phyloP scores from a whole-genome alignment of 257 asterid species.

The Capsicum pubescens region DNA sequence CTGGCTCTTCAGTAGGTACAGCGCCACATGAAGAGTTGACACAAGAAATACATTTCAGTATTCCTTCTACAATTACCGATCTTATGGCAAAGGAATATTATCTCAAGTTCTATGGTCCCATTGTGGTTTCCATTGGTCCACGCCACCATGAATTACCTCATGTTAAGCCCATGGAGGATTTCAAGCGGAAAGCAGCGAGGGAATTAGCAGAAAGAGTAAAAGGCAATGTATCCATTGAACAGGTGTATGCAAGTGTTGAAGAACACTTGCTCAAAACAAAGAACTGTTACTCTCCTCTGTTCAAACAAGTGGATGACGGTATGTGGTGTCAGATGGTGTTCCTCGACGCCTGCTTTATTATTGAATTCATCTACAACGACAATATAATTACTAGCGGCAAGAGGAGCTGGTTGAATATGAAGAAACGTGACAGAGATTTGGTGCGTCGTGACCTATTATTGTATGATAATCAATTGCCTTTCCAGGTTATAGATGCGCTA shows the following conservation, averaged over 20 bases:
- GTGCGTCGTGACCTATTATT: not conserved
- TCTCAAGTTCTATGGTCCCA: not conserved
- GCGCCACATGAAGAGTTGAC: not conserved
- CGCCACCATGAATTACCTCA: not conserved
- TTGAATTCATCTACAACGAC: not conserved
- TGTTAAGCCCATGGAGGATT: not conserved
- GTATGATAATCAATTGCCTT: not conserved
- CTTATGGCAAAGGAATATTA: no score
- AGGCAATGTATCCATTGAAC: not conserved
- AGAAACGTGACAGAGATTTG: not conserved
- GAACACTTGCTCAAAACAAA: not conserved
- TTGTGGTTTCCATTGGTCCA: conserved; percentile 1
- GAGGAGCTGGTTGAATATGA: not conserved
- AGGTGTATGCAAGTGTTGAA: not conserved
- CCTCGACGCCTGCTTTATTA: not conserved
- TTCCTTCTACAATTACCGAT: no score
- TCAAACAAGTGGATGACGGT: no score
- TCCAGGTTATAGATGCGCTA: not conserved
- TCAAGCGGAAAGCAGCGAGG: not conserved
- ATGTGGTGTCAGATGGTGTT: not conserved
- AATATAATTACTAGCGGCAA: no score
- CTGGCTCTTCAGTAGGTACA: not conserved
- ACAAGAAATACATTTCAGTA: not conserved
- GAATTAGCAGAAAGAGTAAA: not conserved
- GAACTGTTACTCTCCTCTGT: no score